These are phyloP conservation scores for Zygoascus sp. DNA, from an alignment of 1,139 yeast species.

Conservation along the genomic window DNA sequence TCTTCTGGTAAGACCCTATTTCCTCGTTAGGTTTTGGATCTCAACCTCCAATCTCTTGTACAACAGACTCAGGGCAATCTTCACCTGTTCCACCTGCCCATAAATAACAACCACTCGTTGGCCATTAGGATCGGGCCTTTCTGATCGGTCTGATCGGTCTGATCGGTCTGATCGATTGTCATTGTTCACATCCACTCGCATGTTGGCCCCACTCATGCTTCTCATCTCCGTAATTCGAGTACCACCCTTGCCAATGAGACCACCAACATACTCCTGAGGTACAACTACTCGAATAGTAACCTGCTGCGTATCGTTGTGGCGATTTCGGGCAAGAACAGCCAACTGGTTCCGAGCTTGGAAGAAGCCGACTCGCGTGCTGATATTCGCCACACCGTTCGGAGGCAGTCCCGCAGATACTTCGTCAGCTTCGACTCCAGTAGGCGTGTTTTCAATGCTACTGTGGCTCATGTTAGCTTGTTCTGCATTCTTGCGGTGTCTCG, in stretches of 20 bases:
- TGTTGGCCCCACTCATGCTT: constrained; percentile 65
- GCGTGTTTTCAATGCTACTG: constrained; percentile 1
- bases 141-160: too few relatives aligned
- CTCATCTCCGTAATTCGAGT: constrained; percentile 76
- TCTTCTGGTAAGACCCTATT: not conserved
- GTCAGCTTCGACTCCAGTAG: constrained; percentile 4
- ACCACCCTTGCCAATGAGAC: constrained; percentile 78
- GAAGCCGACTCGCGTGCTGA: constrained; percentile 19
- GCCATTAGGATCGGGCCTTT: constrained; percentile 28
- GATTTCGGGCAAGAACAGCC: not conserved
- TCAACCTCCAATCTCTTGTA: constrained; percentile 29
- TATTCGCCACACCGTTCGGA: constrained; percentile 11
- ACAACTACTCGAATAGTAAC: constrained; percentile 43
- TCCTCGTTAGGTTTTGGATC: constrained; percentile 15
- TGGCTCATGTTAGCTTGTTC: constrained; percentile 1
- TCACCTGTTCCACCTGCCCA: constrained; percentile 61
- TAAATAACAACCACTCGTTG: constrained; percentile 61
- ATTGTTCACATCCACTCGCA: constrained; percentile 33
- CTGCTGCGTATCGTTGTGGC: not conserved
- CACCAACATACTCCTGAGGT: constrained; percentile 78
- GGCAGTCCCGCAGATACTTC: constrained; percentile 11
- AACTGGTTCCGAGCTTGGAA: constrained; percentile 24
- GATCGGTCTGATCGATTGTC: too few relatives aligned
- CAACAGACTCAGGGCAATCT: constrained; percentile 27
- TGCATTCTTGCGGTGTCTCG: constrained; percentile 1